Evolutionary conservation across 2,329 filamentous ascomycete genomes (phyloP).

Genomic region (Aspergillus fructus): DNA sequence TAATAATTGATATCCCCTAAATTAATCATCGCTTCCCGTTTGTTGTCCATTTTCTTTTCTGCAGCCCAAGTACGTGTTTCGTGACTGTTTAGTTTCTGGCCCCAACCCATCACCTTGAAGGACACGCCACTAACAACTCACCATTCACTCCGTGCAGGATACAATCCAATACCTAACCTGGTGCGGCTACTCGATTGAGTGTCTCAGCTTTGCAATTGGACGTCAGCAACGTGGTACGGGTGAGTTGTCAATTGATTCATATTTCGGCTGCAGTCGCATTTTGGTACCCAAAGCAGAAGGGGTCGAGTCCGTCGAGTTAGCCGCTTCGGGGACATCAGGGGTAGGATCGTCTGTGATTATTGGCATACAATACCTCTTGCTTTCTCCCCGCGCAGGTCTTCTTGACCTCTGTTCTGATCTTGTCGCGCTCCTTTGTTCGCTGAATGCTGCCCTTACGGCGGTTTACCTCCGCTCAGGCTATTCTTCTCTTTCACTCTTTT

Average conservation of each 20-base stretch:
- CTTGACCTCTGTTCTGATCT: neutral
- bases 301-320: neutral
- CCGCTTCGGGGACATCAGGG: neutral
- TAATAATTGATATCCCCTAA: neutral
- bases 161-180: neutral
- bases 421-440: neutral
- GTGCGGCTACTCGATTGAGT: conserved; percentile 1
- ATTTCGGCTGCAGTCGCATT: conserved; percentile 1
- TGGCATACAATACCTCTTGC: neutral
- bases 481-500: no score
- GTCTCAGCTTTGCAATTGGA: conserved; percentile 7
- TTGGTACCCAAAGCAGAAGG: conserved; percentile 3
- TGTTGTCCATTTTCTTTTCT: conserved; percentile 1
- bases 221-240: conserved; percentile 8
- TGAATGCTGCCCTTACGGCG: neutral
- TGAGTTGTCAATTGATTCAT: conserved; percentile 9
- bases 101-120: neutral
- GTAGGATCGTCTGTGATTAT: neutral
- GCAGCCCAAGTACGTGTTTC: conserved; percentile 2
- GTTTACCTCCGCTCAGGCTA: neutral
- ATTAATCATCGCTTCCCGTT: neutral
- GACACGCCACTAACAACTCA: conserved; percentile 6
- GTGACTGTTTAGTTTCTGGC: conserved; percentile 3
- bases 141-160: conserved; percentile 3
- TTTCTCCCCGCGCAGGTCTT: neutral